Base-by-base conservation (phyloP, 805 yeast genomes). In the Wickerhamiella nectarea region DNA sequence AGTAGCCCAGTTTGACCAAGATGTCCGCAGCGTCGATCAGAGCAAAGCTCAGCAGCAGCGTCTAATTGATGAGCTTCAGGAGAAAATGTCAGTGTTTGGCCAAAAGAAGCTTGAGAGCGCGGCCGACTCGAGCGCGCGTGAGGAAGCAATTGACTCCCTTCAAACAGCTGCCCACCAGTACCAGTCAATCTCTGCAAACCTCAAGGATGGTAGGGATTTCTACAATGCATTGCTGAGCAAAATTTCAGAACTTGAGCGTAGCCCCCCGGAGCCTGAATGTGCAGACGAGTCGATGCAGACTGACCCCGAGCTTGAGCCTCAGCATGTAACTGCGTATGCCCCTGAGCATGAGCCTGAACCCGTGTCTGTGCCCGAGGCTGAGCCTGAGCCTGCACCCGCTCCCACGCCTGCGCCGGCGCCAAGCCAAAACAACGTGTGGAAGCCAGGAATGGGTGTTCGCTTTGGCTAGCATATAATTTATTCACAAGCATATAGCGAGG, bases 151-250 rank as follows among this genome's bases (percentile, higher is more conserved):
- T 35, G 75, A 73, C 43, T 61, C 58, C 1, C 57, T 80, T 22
- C 80, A 75, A 43, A 58, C 65, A 4, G 72, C 70, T 1, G 72
- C 67, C 49, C 58, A 64, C 33, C 68, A 72, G 38, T 79, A 67
- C 52, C 58, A 68, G 22, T 83, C 80, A 52, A 67, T 83, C 2
- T 58, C 69, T 14, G 63, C 67, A 4, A 80, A 82, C 54, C 57
- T 84, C 21, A 69, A 69, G 24, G 81, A 80, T 52, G 95, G 94
- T 0, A 53, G 72, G 0, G 68, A 69, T 43, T 86, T 86, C 56
- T 87, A 87, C 62, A 67, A 67, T 31, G 80, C 77, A 43, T 72
- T 76, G 17, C 53, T 70, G 34, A 59, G 60, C 11, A 74, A 71
- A 34, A 69, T 78, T 49, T 75, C 72, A 48, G 61, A 63, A 12